A percentile compares a stretch with the other conserved stretches of the same genome.
These are phyloP conservation scores for Diaporthe velutina DNA, from an alignment of 2,329 filamentous ascomycete species.

Conservation along the genomic window DNA sequence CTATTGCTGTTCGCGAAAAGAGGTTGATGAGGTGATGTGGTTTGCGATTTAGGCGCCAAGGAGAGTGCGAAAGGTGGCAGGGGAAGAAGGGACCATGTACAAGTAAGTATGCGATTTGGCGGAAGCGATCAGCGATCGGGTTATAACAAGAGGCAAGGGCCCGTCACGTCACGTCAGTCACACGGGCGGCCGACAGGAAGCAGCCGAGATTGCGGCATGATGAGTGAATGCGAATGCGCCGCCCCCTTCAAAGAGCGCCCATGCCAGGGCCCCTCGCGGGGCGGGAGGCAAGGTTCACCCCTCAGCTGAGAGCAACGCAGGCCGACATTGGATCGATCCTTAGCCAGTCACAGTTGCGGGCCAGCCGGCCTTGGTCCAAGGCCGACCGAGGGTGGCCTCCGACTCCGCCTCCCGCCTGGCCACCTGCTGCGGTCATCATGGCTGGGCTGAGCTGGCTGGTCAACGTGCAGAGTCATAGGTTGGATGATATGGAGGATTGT, in stretches of 20 bases:
- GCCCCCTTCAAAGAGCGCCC: constrained; percentile 22
- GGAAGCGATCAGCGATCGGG: constrained; percentile 5
- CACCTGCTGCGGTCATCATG: constrained; percentile 20
- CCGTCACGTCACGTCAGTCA: constrained; percentile 5
- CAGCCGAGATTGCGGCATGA: constrained; percentile 30
- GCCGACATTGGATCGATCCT: not conserved
- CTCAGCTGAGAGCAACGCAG: constrained; percentile 3
- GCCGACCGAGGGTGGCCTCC: not conserved
- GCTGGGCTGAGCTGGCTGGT: not conserved
- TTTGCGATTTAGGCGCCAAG: not conserved
- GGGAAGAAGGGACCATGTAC: not conserved
- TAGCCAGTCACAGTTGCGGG: not conserved
- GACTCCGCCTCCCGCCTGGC: constrained; percentile 13
- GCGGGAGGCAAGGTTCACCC: constrained; percentile 21
- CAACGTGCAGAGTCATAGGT: not conserved
- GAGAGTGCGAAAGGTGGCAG: not conserved
- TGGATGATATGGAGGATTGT: not conserved
- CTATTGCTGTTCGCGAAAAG: not conserved
- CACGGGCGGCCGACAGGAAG: constrained; percentile 20
- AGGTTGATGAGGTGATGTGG: not conserved
- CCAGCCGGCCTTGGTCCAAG: not conserved
- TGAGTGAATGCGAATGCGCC: constrained; percentile 18
- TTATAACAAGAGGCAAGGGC: not conserved
- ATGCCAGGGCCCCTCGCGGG: constrained; percentile 7
- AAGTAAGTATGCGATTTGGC: not conserved